Conservation (phyloP, 306 rosid species). For the Quercus variabilis region DNA sequence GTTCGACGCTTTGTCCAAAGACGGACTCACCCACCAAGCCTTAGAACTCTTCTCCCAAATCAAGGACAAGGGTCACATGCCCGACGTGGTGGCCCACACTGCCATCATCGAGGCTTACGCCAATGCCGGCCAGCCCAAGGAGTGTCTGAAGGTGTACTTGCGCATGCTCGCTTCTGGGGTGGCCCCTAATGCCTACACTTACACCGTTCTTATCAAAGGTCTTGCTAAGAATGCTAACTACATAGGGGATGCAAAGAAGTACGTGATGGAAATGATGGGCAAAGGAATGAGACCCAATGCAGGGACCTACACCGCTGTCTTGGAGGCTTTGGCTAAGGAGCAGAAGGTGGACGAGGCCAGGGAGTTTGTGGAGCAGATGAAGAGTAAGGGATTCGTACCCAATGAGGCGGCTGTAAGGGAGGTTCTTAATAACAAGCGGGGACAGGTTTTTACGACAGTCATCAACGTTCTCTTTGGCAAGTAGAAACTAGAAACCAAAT, state of each 20-base stretch:
- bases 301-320: constrained; percentile 41
- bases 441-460: constrained; percentile 46
- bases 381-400: constrained; percentile 51
- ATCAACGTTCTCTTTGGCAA: constrained; percentile 53
- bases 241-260: constrained; percentile 46
- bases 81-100: constrained; percentile 72
- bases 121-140: constrained; percentile 54
- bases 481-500: constrained; percentile 13
- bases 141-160: constrained; percentile 58
- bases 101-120: constrained; percentile 70
- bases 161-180: constrained; percentile 79
- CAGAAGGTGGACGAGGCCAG: constrained; percentile 47
- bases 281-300: constrained; percentile 74
- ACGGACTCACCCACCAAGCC: constrained; percentile 74
- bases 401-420: constrained; percentile 61
- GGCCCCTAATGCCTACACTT: constrained; percentile 66
- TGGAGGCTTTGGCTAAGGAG: constrained; percentile 54
- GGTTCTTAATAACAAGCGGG: constrained; percentile 40
- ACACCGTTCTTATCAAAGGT: constrained; percentile 52
- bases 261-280: constrained; percentile 60
- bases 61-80: constrained; percentile 77
- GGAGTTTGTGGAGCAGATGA: constrained; percentile 47
- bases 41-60: constrained; percentile 62
- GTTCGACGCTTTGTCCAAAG: constrained; percentile 88
- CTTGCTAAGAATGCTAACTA: constrained; percentile 37